Base-by-base conservation (phyloP, 345 rosid species). In the Dipteronia sinensis region DNA sequence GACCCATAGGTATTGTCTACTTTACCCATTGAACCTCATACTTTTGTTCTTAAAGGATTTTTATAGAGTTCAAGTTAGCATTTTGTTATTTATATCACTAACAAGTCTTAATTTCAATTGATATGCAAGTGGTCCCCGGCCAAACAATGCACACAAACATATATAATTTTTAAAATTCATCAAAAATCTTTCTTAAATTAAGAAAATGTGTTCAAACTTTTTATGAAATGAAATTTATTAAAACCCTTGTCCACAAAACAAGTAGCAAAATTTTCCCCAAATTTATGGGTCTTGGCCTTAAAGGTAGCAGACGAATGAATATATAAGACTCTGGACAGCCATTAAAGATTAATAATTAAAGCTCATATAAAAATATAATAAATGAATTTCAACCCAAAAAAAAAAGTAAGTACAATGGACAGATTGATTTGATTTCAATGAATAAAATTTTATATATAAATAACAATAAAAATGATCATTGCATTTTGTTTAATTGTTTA, bases 271-370 rank as follows among this genome's bases (percentile, higher is more conserved):
- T 27, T 59, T 59, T 58, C 2, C 64, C 64, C 64, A 59, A n/a
- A 59, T 59, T 59, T 20, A 20, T 58, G 63, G 20, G 27, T 58
- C 63, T 20, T 58, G 63, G 63, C 25, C 27, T 20, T 20, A 22
- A 59, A 59, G 64, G 58, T 7, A 13, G 55, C 55, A 49, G 5
- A 15, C 1, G 38, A n/a, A n/a, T n/a, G n/a, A 31, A 31, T 31
- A 31, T 31, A 34, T 13, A 13, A 49, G 55, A 16, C 58, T 53
- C 16, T 53, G 58, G 58, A 53, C n/a, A 16, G 64, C 64, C 64
- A 59, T 20, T 59, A 59, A 59, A 59, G 64, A 59, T 59, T 59
- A 59, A 59, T 59, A 20, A 58, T 58, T 58, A 58, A 58, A 58
- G 63, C 63, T 7, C 25, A 58, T 58, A 58, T n/a, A 42, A 6